phyloP scores from a whole-genome alignment of 495 filamentous ascomycete genomes.

The Thermochaetoides thermophila region DNA sequence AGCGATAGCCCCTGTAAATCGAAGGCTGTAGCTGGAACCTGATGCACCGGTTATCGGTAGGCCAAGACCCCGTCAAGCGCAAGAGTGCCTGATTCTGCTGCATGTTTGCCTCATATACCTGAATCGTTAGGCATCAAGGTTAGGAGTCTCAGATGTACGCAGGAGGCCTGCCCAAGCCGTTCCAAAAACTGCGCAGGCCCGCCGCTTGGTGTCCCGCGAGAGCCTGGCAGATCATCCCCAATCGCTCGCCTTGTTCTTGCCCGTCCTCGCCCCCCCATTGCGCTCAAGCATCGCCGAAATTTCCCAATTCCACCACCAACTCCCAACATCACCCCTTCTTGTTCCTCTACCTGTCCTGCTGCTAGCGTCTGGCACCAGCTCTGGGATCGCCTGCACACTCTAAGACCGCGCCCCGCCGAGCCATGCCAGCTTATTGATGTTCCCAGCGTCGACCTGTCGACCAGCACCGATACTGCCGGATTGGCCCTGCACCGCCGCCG shows the following conservation, averaged over 20 bases:
- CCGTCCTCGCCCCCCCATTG: slow-evolving; percentile 18
- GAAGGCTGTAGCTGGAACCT: too few species aligned
- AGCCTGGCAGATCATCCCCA: slow-evolving; percentile 19
- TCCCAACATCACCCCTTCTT: slow-evolving; percentile 19
- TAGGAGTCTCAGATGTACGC: slow-evolving; percentile 21
- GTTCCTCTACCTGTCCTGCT: slow-evolving; percentile 12
- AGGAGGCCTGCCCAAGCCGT: slow-evolving; percentile 7
- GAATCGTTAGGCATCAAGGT: slow-evolving; percentile 9
- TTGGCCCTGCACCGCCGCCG: slow-evolving; percentile 17
- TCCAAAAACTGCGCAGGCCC: slow-evolving; percentile 17
- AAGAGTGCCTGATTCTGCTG: slow-evolving; percentile 15
- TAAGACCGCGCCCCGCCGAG: slow-evolving; percentile 12
- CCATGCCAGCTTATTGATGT: slow-evolving; percentile 25
- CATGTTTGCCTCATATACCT: slow-evolving; percentile 17
- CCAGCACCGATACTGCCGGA: slow-evolving; percentile 18
- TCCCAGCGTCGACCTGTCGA: slow-evolving; percentile 17
- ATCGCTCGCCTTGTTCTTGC: slow-evolving; percentile 19
- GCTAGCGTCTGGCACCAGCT: slow-evolving; percentile 19
- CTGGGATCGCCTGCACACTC: slow-evolving; percentile 4
- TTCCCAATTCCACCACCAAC: slow-evolving; percentile 21
- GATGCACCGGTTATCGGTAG: too few species aligned
- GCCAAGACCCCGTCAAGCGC: slow-evolving; percentile 15
- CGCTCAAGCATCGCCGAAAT: slow-evolving; percentile 25
- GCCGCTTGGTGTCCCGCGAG: slow-evolving; percentile 5
- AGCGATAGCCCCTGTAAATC: too few species aligned